Evolutionary conservation across 371 early-diverging fungal species (phyloP).

Genomic region (Nematocida parisii): DNA sequence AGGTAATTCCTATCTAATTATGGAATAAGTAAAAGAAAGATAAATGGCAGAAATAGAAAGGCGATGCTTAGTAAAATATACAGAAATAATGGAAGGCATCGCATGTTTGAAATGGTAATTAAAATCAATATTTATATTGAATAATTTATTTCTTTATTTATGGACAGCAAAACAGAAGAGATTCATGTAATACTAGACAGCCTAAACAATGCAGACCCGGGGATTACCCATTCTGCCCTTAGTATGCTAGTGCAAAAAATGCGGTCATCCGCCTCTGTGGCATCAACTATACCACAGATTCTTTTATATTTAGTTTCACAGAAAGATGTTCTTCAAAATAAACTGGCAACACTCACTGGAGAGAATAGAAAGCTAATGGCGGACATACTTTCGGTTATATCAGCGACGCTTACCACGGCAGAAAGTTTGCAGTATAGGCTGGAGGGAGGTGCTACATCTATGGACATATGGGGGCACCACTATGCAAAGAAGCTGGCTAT

Average conservation of each 20-base stretch:
- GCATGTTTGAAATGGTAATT: not conserved
- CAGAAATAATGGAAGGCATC: not conserved
- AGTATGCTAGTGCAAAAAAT: conserved; percentile 54
- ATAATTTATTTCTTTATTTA: conserved; percentile 56
- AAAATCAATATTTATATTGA: conserved; percentile 28
- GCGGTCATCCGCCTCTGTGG: conserved; percentile 35
- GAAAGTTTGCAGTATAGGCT: conserved; percentile 63
- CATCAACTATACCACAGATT: conserved; percentile 45
- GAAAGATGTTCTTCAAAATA: conserved; percentile 39
- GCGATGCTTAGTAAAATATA: not conserved
- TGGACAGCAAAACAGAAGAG: conserved; percentile 54
- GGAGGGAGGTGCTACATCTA: conserved; percentile 61
- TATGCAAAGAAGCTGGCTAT: conserved; percentile 67
- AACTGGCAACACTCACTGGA: conserved; percentile 31
- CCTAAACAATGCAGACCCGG: conserved; percentile 45
- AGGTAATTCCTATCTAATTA: conserved; percentile 15
- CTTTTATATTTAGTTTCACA: conserved; percentile 48
- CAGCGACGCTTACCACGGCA: conserved; percentile 49
- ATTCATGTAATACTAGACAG: conserved; percentile 52
- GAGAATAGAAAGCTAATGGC: conserved; percentile 57
- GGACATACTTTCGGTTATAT: conserved; percentile 67
- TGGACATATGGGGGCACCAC: conserved; percentile 68
- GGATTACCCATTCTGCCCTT: conserved; percentile 50
- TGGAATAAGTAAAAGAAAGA: conserved; percentile 5
- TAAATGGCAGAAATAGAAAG: not conserved